phyloP scores from a whole-genome alignment of 805 yeast genomes.

The Suhomyces sp. region DNA sequence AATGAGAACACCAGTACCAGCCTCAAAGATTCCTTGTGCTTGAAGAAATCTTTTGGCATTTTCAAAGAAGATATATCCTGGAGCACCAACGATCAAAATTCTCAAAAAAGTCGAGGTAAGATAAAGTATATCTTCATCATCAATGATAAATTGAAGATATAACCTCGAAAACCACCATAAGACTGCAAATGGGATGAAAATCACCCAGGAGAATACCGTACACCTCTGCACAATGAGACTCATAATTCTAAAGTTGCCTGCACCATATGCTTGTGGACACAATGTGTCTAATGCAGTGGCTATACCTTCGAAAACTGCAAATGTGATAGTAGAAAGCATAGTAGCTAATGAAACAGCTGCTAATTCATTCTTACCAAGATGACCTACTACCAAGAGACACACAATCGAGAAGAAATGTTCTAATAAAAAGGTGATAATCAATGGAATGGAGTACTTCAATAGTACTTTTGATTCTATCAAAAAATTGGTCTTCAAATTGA shows the following conservation, averaged over 20 bases:
- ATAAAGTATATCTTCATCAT: conserved; percentile 30
- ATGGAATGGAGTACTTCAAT: conserved; percentile 36
- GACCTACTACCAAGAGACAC: conserved; percentile 44
- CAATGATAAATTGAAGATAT: conserved; percentile 31
- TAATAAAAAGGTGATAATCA: conserved; percentile 40
- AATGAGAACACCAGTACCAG: conserved; percentile 44
- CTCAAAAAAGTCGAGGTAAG: conserved; percentile 37
- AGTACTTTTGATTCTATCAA: conserved; percentile 29
- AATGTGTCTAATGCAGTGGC: conserved; percentile 46
- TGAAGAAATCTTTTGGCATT: conserved; percentile 42
- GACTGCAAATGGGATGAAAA: conserved; percentile 39
- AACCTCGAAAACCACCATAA: conserved; percentile 40
- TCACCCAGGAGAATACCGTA: conserved; percentile 30
- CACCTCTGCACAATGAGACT: conserved; percentile 41
- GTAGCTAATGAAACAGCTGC: conserved; percentile 47
- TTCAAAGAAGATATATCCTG: conserved; percentile 45
- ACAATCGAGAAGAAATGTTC: conserved; percentile 46
- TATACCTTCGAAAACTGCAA: conserved; percentile 47
- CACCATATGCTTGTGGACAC: conserved; percentile 48
- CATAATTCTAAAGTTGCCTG: conserved; percentile 39
- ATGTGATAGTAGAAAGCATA: conserved; percentile 45
- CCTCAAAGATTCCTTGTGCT: conserved; percentile 49
- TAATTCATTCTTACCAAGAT: conserved; percentile 43
- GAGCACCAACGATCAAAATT: conserved; percentile 38
- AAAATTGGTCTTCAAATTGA: conserved; percentile 26